Conservation (phyloP, 2,329 filamentous ascomycete species). For the Paradendryphiella salina region DNA sequence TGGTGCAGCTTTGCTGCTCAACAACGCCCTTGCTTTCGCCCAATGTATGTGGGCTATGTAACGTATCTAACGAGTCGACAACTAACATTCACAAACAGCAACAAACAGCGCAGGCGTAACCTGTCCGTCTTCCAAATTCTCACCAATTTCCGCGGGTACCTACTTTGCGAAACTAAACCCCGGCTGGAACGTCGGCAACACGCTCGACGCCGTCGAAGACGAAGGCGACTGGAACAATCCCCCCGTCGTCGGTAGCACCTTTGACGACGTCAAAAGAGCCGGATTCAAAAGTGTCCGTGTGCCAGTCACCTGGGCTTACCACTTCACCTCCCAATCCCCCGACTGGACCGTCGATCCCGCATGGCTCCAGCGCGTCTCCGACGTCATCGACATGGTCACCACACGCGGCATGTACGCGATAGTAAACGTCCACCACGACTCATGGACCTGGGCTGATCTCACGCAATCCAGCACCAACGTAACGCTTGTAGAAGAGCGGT, state of each 20-base stretch:
- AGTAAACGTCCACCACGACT: slow-evolving; percentile 64
- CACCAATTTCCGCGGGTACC: slow-evolving; percentile 51
- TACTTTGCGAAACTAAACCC: slow-evolving; percentile 56
- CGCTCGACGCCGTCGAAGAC: slow-evolving; percentile 59
- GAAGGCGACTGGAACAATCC: slow-evolving; percentile 65
- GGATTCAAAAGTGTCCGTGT: slow-evolving; percentile 64
- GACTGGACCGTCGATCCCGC: slow-evolving; percentile 58
- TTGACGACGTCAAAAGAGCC: slow-evolving; percentile 56
- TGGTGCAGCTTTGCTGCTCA: slow-evolving; percentile 18
- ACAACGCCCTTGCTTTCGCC: slow-evolving; percentile 15
- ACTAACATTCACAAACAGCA: not conserved
- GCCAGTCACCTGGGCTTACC: slow-evolving; percentile 63
- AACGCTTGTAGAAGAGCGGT: slow-evolving; percentile 59
- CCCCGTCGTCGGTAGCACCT: slow-evolving; percentile 54
- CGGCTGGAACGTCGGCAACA: slow-evolving; percentile 66
- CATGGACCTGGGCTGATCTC: slow-evolving; percentile 62
- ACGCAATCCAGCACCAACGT: slow-evolving; percentile 53
- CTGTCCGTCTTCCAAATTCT: slow-evolving; percentile 50
- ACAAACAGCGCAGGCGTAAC: slow-evolving; percentile 27
- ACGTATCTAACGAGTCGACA: not conserved
- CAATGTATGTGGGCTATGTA: slow-evolving; percentile 16
- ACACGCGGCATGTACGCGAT: slow-evolving; percentile 57
- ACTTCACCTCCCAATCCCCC: slow-evolving; percentile 57
- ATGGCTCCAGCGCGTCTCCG: slow-evolving; percentile 62
- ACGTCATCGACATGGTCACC: slow-evolving; percentile 61